These are phyloP conservation scores for Nitzschia inconspicua DNA, from an alignment of 108 stramenopile species.

Conservation along the genomic window DNA sequence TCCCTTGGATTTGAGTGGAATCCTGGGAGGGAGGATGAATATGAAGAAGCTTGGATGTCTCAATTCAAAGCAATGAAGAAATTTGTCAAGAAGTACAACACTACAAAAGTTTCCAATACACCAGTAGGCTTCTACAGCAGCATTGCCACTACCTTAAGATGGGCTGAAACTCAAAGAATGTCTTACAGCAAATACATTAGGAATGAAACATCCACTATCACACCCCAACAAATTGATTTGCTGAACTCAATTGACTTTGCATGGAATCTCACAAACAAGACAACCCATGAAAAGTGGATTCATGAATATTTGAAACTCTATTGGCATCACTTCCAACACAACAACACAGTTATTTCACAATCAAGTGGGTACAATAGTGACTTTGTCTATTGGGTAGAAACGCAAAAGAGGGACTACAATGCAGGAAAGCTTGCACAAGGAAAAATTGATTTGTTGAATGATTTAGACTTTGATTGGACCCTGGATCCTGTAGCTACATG, in stretches of 20 bases:
- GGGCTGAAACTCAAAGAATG: constrained; percentile 9
- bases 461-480: constrained; percentile 8
- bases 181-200: background rate
- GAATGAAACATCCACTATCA: constrained; percentile 27
- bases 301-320: constrained; percentile 4
- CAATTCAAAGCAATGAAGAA: background rate
- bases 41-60: background rate
- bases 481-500: too few species aligned
- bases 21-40: too few species aligned
- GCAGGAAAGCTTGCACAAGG: background rate
- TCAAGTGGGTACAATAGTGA: too few species aligned
- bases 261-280: constrained; percentile 19
- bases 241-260: constrained; percentile 48
- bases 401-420: too few species aligned
- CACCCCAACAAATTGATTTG: constrained; percentile 34
- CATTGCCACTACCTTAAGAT: background rate
- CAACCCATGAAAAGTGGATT: constrained; percentile 4
- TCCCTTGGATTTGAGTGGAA: constrained; percentile 6
- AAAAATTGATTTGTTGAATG: constrained; percentile 2
- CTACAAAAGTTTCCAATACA: constrained; percentile 3
- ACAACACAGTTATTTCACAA: too few species aligned
- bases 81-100: background rate
- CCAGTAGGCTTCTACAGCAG: background rate
- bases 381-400: too few species aligned
- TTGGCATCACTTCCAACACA: background rate